Percentiles rank a stretch among this genome's conserved stretches.
phyloP scores from a whole-genome alignment of 495 filamentous ascomycete species.

The Trichoderma erinaceum region DNA sequence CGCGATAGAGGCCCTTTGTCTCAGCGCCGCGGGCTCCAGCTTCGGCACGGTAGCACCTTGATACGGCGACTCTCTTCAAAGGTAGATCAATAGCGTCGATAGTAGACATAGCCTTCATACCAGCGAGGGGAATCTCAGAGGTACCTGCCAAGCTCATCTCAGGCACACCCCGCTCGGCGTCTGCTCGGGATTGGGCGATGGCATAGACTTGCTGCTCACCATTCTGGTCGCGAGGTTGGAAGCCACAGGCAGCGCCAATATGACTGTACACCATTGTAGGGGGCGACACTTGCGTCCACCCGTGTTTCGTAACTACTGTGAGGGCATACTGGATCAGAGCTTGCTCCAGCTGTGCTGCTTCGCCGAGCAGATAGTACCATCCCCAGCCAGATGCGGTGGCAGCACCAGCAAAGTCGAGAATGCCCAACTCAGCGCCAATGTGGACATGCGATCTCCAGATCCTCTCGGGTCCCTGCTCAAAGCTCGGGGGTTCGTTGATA shows the following conservation, averaged over 20 bases:
- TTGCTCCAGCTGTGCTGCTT: constrained; percentile 85
- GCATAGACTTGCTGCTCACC: constrained; percentile 87
- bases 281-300: constrained; percentile 71
- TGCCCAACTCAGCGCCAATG: constrained; percentile 69
- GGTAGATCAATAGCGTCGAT: constrained; percentile 61
- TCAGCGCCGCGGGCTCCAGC: constrained; percentile 83
- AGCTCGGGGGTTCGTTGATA: constrained; percentile 68
- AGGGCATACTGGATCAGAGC: constrained; percentile 85
- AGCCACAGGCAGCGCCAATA: constrained; percentile 84
- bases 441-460: constrained; percentile 67
- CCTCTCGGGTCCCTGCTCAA: constrained; percentile 42
- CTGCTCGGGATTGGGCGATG: constrained; percentile 55
- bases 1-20: constrained; percentile 91
- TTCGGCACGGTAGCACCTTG: constrained; percentile 88
- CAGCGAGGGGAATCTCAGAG: constrained; percentile 90
- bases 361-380: constrained; percentile 90
- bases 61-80: constrained; percentile 71
- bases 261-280: constrained; percentile 90
- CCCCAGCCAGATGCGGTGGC: constrained; percentile 83
- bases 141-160: constrained; percentile 73
- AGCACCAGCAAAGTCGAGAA: constrained; percentile 80
- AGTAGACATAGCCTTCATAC: constrained; percentile 71
- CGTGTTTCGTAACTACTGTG: constrained; percentile 56
- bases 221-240: constrained; percentile 84
- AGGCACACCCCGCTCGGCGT: constrained; percentile 55